These are phyloP conservation scores for Eucalyptus curtisii DNA, from an alignment of 345 rosid species.

Conservation along the genomic window DNA sequence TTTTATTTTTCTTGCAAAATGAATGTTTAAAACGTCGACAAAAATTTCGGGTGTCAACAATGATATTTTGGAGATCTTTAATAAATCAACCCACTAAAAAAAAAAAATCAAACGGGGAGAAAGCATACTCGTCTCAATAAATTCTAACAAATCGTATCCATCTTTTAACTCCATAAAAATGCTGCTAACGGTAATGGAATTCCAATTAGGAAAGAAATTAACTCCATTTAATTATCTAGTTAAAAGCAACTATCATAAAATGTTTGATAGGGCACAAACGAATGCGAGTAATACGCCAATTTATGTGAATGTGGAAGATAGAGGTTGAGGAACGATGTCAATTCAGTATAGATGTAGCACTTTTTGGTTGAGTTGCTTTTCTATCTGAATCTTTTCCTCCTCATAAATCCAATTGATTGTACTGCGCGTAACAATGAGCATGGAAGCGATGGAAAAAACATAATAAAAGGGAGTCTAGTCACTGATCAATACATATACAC, in stretches of 20 bases:
- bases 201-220: background rate
- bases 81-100: background rate
- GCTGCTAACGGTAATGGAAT: background rate
- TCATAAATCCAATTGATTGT: too few relatives aligned
- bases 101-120: background rate
- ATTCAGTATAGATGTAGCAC: background rate
- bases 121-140: background rate
- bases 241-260: background rate
- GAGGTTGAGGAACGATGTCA: background rate
- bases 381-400: too few relatives aligned
- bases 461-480: background rate
- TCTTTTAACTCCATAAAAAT: background rate
- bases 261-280: background rate
- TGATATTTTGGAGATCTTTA: background rate
- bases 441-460: too few relatives aligned
- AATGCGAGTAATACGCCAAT: background rate
- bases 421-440: too few relatives aligned
- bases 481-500: background rate
- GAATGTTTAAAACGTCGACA: too few relatives aligned
- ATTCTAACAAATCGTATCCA: background rate
- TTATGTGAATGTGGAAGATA: background rate
- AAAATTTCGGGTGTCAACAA: too few relatives aligned
- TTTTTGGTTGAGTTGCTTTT: too few relatives aligned
- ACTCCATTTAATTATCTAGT: background rate
- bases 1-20: too few relatives aligned